These are phyloP conservation scores for Trichosporon asahii DNA, from an alignment of 1,284 basidiomycete species.

Conservation along the genomic window DNA sequence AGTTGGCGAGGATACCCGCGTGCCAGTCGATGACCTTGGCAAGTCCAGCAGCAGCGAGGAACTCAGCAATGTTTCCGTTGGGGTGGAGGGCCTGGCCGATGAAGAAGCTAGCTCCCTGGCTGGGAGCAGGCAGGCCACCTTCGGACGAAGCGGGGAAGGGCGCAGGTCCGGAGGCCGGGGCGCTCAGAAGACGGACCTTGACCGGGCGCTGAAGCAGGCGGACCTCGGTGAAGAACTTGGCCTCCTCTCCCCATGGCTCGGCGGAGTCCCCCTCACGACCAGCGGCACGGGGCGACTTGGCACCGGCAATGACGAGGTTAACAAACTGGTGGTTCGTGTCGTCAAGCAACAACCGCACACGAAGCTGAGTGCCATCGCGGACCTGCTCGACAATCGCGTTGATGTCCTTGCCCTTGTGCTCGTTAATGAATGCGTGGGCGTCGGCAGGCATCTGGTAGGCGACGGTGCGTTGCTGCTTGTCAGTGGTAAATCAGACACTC, in stretches of 20 bases:
- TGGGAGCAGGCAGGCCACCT: slow-evolving; percentile 45
- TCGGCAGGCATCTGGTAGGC: slow-evolving; percentile 86
- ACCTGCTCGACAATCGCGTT: slow-evolving; percentile 93
- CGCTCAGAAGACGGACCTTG: slow-evolving; percentile 78
- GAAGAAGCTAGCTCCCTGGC: slow-evolving; percentile 70
- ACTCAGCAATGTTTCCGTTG: slow-evolving; percentile 89
- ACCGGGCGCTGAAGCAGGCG: slow-evolving; percentile 86
- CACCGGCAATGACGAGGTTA: slow-evolving; percentile 68
- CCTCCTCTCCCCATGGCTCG: slow-evolving; percentile 84
- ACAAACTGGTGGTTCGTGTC: slow-evolving; percentile 67
- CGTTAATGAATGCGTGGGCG: slow-evolving; percentile 79
- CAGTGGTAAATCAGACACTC: neutral
- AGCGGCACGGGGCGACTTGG: slow-evolving; percentile 68
- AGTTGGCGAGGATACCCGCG: slow-evolving; percentile 81
- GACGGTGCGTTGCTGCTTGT: slow-evolving; percentile 63
- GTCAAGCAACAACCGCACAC: slow-evolving; percentile 81
- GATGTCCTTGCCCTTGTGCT: slow-evolving; percentile 84
- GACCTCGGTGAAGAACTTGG: slow-evolving; percentile 90
- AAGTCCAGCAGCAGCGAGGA: slow-evolving; percentile 76
- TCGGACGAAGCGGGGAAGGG: slow-evolving; percentile 66
- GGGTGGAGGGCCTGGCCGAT: slow-evolving; percentile 90
- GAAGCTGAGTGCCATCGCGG: slow-evolving; percentile 85
- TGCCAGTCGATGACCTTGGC: slow-evolving; percentile 97
- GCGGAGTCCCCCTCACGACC: slow-evolving; percentile 71
- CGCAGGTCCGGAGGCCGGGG: slow-evolving; percentile 71